Evolutionary conservation across 108 stramenopile species (phyloP), one percentile per base, ranked within the genome.

Genomic region (Cylindrotheca closterium): DNA sequence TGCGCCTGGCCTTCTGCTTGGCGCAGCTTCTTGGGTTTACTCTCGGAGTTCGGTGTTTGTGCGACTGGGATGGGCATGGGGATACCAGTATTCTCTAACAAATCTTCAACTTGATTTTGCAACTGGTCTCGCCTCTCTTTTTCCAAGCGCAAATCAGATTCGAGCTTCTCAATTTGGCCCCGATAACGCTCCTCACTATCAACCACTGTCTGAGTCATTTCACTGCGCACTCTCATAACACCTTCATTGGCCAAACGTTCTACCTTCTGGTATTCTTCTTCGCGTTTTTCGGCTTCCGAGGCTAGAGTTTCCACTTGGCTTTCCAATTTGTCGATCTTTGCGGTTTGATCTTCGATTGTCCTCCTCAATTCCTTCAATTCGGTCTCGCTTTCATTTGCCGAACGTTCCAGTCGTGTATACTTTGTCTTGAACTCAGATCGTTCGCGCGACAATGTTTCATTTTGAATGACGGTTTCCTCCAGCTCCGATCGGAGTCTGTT

Each of bases 121-220:
- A 92, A 47, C 26, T 78, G 71, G 52, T 60, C 49, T 30, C 86
- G 71, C 48, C 78, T 86, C 30, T 87, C 77, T 30, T 65, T 50
- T 60, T 92, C 91, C 32, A 65, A 59, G 30, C 68, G 71, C 21
- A 92, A 50, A 46, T 85, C 84, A 5, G 66, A 68, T 71, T 85
- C 71, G 31, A 88, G 52, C 25, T 66, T 64, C 24, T 86, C 79
- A 37, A 88, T 78, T 48, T 87, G 85, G 1, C 73, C 55, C 46
- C 73, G 75, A 57, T 88, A 86, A n/a, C 84, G 83, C 55, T 88
- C 91, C 55, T 92, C 91, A 47, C 82, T 83, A 29, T 92, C 87
- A 17, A 83, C 63, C 26, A 88, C 63, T 15, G 91, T 83, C 59
- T 87, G 73, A 51, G 82, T 81, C 81, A 92, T 83, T 58, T 92